Base-by-base conservation (phyloP, 2,329 filamentous ascomycete species). In the Fusarium brachygibbosum region DNA sequence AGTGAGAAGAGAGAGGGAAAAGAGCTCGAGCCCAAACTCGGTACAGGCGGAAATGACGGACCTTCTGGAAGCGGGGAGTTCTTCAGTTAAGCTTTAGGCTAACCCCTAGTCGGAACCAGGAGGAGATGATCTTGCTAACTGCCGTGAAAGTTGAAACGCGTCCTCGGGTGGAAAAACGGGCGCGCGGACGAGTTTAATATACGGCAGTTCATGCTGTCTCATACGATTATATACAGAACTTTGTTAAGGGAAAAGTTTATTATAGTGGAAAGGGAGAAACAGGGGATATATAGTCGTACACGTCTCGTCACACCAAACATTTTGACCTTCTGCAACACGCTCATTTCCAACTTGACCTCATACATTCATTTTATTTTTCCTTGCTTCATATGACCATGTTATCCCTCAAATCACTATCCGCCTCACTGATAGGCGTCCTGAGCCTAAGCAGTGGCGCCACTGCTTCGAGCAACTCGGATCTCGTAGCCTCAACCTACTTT, bases 401-500 rank as follows among this genome's bases (percentile, higher is more conserved):
- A 3, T 45, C 46, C 19, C 2, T 57, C 9, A 58, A 58, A 44
- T 34, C 66, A 6, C 23, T 69, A 21, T 70, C 53, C n/a, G 67
- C 63, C 32, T 54, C 51, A 3, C 25, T 54, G n/a, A 28, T 69
- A 23, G 68, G 65, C 53, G 45, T 69, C 25, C 16, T 71, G 32
- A 49, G 60, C 51, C 46, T 71, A 1, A 52, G 34, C 2, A 31
- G 53, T 25, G 48, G 19, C 46, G 56, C 13, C 4, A 14, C 42
- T 3, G 12, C 44, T 19, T 9, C 19, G 4, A 10, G 29, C 6
- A 23, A 37, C 13, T 52, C 53, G 9, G 19, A 29, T 6, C 58
- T 71, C 3, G 70, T 72, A 1, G 64, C 70, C 5, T 73, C 70
- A 2, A 73, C 70, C 11, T 72, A 72, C 25, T 71, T 71, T 31